Evolutionary conservation across 2,329 filamentous ascomycete species (phyloP).

Genomic region (Penicillium nordicum): DNA sequence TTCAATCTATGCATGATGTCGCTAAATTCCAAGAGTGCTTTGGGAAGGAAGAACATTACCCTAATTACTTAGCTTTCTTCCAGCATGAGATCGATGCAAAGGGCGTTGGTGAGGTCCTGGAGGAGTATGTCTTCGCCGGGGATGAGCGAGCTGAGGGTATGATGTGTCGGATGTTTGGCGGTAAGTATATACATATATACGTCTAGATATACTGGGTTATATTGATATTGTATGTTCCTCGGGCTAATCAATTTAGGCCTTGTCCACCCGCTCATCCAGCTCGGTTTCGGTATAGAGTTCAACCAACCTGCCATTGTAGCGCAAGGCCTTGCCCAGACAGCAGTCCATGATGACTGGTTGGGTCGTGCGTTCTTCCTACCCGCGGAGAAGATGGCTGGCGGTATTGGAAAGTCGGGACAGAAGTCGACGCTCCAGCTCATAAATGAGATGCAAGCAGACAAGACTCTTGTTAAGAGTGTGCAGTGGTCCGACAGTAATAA

Average conservation of each 20-base stretch:
- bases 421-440: constrained; percentile 58
- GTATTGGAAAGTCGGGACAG: constrained; percentile 27
- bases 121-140: constrained; percentile 66
- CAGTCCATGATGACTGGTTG: constrained; percentile 63
- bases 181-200: constrained; percentile 37
- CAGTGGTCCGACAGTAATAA: constrained; percentile 59
- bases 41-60: constrained; percentile 63
- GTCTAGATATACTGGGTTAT: not conserved
- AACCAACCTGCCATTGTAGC: constrained; percentile 76
- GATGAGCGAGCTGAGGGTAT: constrained; percentile 65
- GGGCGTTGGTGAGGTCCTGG: constrained; percentile 60
- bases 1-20: constrained; percentile 58
- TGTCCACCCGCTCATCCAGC: constrained; percentile 76
- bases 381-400: constrained; percentile 35
- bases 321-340: constrained; percentile 72
- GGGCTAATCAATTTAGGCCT: constrained; percentile 49
- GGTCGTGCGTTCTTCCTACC: constrained; percentile 49
- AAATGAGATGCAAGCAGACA: constrained; percentile 55
- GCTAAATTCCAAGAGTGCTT: constrained; percentile 57
- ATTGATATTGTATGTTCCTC: not conserved
- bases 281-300: constrained; percentile 83
- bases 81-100: constrained; percentile 65
- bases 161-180: constrained; percentile 64
- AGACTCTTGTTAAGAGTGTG: constrained; percentile 55
- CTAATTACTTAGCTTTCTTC: constrained; percentile 74